These are phyloP conservation scores for Sporothrix euskadiensis DNA, from an alignment of 2,329 filamentous ascomycete species.

Conservation along the genomic window DNA sequence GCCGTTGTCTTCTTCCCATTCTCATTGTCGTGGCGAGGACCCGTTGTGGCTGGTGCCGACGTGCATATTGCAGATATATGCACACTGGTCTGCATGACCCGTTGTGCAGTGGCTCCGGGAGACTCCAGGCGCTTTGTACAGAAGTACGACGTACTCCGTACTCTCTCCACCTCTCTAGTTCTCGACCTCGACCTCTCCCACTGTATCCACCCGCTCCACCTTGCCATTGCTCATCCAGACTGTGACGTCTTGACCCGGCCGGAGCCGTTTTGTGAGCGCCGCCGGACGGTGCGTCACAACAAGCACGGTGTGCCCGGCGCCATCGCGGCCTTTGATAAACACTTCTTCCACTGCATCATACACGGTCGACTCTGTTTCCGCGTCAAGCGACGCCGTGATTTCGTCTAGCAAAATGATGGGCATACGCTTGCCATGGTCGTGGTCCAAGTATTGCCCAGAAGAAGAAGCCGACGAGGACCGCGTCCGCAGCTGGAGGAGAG, in stretches of 20 bases:
- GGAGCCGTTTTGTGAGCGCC: conserved; percentile 8
- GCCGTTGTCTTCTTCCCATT: background rate
- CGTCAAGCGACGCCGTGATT: conserved; percentile 30
- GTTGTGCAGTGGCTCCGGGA: background rate
- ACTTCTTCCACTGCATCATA: conserved; percentile 27
- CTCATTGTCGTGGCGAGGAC: background rate
- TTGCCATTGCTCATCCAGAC: conserved; percentile 25
- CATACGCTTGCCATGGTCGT: background rate
- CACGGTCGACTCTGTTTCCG: conserved; percentile 27
- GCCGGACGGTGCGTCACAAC: conserved; percentile 30
- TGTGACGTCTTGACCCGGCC: conserved; percentile 22
- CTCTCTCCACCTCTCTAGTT: background rate
- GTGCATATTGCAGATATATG: background rate
- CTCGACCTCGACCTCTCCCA: background rate
- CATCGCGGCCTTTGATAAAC: conserved; percentile 21
- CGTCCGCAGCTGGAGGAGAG: conserved; percentile 25
- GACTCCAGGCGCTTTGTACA: background rate
- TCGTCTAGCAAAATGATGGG: conserved; percentile 31
- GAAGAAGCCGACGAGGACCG: background rate
- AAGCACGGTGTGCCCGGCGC: conserved; percentile 27
- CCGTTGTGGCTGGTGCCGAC: background rate
- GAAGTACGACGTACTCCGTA: background rate
- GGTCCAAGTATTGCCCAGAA: background rate
- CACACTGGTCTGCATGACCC: conserved; percentile 6
- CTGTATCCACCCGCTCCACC: conserved; percentile 22